A percentile compares a stretch with the other conserved stretches of the same genome.
phyloP scores from a whole-genome alignment of 2,329 filamentous ascomycete species.

The Paecilomyces fulvus region DNA sequence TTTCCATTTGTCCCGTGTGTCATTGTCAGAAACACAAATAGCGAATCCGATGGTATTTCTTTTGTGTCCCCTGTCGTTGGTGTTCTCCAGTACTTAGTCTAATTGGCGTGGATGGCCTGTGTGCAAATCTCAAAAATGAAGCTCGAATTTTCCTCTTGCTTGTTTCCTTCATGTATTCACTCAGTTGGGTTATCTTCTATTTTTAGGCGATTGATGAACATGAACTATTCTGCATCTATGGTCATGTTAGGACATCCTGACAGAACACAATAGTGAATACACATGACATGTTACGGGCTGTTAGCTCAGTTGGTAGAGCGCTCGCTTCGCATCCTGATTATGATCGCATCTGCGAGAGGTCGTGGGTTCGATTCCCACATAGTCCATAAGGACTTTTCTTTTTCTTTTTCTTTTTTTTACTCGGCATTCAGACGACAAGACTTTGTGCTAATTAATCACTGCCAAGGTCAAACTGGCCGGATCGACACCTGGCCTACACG shows the following conservation, averaged over 20 bases:
- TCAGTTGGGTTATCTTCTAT: no score
- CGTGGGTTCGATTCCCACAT: slow-evolving; percentile 15
- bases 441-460: not conserved
- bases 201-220: no score
- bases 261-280: no score
- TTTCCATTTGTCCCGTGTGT: not conserved
- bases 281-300: slow-evolving; percentile 4
- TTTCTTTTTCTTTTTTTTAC: not conserved
- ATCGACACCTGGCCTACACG: not conserved
- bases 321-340: slow-evolving; percentile 14
- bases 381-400: slow-evolving; percentile 6
- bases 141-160: not conserved
- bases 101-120: not conserved
- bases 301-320: slow-evolving; percentile 19
- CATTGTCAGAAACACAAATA: not conserved
- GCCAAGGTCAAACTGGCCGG: not conserved
- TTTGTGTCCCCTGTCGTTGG: not conserved
- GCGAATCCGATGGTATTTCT: not conserved
- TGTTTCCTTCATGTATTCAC: no score
- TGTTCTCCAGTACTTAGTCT: not conserved
- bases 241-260: no score
- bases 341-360: slow-evolving; percentile 8
- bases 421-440: not conserved
- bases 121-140: not conserved
- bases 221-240: no score